phyloP scores from a whole-genome alignment of 2,329 filamentous ascomycete species.

The Cladophialophora carrionii region DNA sequence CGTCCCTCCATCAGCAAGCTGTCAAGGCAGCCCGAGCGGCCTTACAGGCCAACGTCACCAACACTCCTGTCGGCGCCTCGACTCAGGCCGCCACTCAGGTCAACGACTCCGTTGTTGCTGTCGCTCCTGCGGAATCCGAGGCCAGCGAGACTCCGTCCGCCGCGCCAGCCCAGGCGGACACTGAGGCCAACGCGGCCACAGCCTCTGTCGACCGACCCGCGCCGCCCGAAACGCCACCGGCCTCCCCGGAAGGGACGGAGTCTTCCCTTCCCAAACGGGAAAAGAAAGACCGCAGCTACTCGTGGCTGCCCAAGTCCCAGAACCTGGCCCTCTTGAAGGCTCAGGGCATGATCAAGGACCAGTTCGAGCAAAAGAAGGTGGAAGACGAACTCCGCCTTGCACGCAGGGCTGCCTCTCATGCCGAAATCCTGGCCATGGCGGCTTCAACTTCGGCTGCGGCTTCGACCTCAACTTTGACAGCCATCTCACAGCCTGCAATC shows the following conservation, averaged over 20 bases:
- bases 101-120: background rate
- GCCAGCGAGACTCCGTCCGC: background rate
- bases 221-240: background rate
- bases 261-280: background rate
- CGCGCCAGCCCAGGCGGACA: background rate
- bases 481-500: background rate
- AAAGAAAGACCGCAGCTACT: background rate
- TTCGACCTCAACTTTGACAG: background rate
- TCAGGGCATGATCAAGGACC: background rate
- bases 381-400: background rate
- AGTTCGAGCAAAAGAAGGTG: background rate
- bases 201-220: background rate
- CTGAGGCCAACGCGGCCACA: background rate
- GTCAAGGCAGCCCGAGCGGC: background rate
- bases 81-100: background rate
- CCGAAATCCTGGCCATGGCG: background rate
- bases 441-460: background rate
- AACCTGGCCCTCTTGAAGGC: background rate
- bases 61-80: background rate
- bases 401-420: background rate
- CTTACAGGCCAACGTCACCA: background rate
- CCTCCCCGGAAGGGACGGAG: background rate
- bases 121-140: background rate
- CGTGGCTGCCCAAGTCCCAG: background rate
- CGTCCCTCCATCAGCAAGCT: background rate